Base-by-base conservation (phyloP, 129 eudicot genomes). In the Kitagawia praeruptora region DNA sequence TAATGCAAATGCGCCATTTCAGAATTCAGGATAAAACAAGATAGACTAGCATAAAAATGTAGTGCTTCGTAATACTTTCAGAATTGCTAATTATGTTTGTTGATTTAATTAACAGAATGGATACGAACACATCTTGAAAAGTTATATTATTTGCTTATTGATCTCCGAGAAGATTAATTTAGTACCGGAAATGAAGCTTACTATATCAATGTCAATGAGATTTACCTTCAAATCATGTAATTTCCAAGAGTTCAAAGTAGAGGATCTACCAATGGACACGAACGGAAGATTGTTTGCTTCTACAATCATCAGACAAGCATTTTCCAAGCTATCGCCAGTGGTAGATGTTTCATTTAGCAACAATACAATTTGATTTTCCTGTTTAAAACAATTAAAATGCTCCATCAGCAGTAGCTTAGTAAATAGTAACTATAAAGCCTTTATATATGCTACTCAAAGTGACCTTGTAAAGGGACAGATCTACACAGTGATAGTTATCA, bases 341-440 rank as follows among this genome's bases (percentile, higher is more conserved):
- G 89, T 81, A 41, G 88, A 80, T 23, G 77, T 66, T 80, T 90
- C 87, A 64, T 90, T 89, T 64, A 96, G 75, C 63, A 96, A 81
- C 72, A 96, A 39, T 74, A 92, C 98, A 80, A 96, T 86, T 84
- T 96, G 99, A 45, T 86, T 79, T 81, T 96, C 98, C 99, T 96
- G 93, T 86, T 78, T 78, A 47, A 38, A 83, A 67, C 67, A 83
- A 40, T 13, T 46, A 58, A 83, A 5, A 46, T 8, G 21, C 38
- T 13, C 73, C 42, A 66, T 39, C 8, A 15, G 25, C 53, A 70
- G 39, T 67, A 49, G 53, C 47, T 67, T 14, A 80, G 31, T 27
- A 77, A 75, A 41, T n/a, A 38, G 31, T 27, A 77, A 75, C 47
- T n/a, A 38, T 8, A 40, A 34, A 31, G 74, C 61, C 47, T 66